phyloP scores from a whole-genome alignment of 1,284 basidiomycete species.

The Rhodotorula glutinis region DNA sequence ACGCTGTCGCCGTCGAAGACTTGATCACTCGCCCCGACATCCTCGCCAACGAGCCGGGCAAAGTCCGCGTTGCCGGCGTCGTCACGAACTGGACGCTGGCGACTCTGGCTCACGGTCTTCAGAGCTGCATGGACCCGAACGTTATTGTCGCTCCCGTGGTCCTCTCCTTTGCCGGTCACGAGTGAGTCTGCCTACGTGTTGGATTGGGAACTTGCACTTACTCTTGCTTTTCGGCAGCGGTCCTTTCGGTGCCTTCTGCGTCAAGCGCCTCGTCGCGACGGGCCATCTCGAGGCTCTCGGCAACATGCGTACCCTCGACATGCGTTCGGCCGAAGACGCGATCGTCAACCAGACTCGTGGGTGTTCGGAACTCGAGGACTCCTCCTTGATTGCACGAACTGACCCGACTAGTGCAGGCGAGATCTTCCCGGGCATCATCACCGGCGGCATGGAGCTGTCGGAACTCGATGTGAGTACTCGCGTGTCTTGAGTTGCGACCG shows the following conservation, averaged over 20 bases:
- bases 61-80: conserved; percentile 72
- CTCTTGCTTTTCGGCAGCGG: conserved; percentile 62
- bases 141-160: conserved; percentile 76
- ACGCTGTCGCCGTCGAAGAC: conserved; percentile 68
- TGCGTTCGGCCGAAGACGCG: conserved; percentile 48
- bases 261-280: conserved; percentile 73
- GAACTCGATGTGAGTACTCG: neutral
- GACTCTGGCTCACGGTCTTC: conserved; percentile 44
- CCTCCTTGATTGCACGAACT: neutral
- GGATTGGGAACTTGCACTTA: neutral
- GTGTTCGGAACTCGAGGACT: neutral
- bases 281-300: conserved; percentile 73
- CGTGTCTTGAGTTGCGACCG: too few relatives aligned
- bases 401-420: conserved; percentile 52
- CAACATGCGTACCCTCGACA: conserved; percentile 67
- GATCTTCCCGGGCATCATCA: conserved; percentile 72
- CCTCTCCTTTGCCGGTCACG: conserved; percentile 46
- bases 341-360: conserved; percentile 57
- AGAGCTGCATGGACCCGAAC: conserved; percentile 83
- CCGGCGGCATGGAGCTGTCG: conserved; percentile 80
- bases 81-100: conserved; percentile 65
- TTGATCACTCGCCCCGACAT: conserved; percentile 65
- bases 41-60: conserved; percentile 48
- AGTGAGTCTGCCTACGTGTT: too few relatives aligned
- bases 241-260: conserved; percentile 79